A percentile compares a stretch with the other conserved stretches of the same genome.
These are phyloP conservation scores for Fraxinus latifolia DNA, from an alignment of 305 asterid species.

Conservation along the genomic window DNA sequence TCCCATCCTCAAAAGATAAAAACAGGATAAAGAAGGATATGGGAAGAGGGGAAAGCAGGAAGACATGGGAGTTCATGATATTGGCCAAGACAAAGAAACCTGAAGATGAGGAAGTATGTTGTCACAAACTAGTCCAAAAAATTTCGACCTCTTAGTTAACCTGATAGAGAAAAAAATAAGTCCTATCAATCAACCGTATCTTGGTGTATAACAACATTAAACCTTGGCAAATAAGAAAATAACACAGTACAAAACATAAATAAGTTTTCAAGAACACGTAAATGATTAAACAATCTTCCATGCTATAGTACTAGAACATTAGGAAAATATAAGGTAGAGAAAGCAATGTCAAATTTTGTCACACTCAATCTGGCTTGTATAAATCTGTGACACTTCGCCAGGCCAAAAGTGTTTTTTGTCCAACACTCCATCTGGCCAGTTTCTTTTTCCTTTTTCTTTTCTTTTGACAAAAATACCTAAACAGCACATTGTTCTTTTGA, in stretches of 20 bases:
- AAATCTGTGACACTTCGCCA: neutral
- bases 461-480: neutral
- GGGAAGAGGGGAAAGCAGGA: neutral
- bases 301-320: neutral
- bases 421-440: neutral
- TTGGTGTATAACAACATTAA: neutral
- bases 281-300: neutral
- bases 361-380: neutral
- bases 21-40: neutral
- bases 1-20: neutral
- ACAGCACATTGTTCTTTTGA: neutral
- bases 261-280: neutral
- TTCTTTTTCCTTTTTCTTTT: neutral
- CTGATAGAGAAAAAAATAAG: constrained; percentile 33
- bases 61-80: constrained; percentile 8
- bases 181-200: neutral
- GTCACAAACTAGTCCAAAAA: constrained; percentile 49
- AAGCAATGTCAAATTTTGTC: neutral
- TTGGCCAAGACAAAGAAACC: constrained; percentile 41
- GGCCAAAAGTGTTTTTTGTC: neutral
- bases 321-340: neutral
- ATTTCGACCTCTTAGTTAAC: constrained; percentile 57
- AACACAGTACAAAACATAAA: neutral
- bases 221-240: neutral
- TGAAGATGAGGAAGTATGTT: constrained; percentile 69